Evolutionary conservation across 2,329 filamentous ascomycete genomes (phyloP).

Genomic region (Cordyceps farinosa): DNA sequence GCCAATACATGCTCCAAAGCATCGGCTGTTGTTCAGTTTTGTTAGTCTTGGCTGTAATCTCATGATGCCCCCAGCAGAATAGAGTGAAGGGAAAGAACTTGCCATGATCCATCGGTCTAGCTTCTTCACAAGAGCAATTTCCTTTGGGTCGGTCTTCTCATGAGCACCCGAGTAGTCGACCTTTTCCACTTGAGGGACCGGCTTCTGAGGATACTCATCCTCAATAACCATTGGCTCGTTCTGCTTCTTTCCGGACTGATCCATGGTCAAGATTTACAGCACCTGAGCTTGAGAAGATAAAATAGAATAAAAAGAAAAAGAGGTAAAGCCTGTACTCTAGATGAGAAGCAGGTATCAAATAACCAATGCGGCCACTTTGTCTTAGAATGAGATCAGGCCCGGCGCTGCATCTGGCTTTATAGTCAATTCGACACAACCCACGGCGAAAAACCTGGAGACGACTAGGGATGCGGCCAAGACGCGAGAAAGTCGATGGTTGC

Average conservation of each 20-base stretch:
- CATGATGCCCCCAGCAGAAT: neutral
- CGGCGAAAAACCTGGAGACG: neutral
- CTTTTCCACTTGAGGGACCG: slow-evolving; percentile 22
- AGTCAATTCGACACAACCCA: neutral
- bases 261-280: neutral
- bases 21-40: slow-evolving; percentile 25
- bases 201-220: slow-evolving; percentile 17
- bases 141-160: slow-evolving; percentile 37
- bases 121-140: slow-evolving; percentile 38
- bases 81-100: neutral
- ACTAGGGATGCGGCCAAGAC: neutral
- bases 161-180: slow-evolving; percentile 37
- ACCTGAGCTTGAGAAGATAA: too few species aligned
- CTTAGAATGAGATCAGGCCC: too few species aligned
- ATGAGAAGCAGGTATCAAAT: neutral
- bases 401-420: neutral
- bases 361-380: neutral
- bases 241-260: neutral
- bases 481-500: neutral
- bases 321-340: too few species aligned
- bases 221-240: neutral
- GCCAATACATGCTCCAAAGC: slow-evolving; percentile 40
- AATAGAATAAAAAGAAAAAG: neutral
- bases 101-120: slow-evolving; percentile 38
- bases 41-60: neutral